These are phyloP conservation scores for Plasmodium gallinaceum DNA, from an alignment of 169 alveolate species.

Conservation along the genomic window DNA sequence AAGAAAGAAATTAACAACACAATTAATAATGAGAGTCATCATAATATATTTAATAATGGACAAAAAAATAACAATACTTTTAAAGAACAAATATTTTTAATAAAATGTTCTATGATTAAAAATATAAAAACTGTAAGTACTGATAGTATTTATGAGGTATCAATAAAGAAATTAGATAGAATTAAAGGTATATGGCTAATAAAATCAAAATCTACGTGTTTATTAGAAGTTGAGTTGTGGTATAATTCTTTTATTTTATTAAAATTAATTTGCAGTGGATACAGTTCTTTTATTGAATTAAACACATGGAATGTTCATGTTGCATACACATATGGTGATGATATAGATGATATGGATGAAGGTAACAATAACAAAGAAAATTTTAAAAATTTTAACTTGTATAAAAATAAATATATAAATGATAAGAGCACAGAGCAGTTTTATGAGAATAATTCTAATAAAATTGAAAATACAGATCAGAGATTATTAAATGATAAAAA, in stretches of 20 bases:
- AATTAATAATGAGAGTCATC: not conserved
- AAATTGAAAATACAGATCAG: not conserved
- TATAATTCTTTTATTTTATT: conserved; percentile 65
- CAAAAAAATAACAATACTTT: not conserved
- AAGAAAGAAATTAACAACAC: not conserved
- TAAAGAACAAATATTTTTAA: conserved; percentile 50
- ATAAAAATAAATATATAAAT: conserved; percentile 37
- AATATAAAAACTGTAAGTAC: conserved; percentile 7
- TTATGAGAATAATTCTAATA: not conserved
- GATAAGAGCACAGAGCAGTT: not conserved
- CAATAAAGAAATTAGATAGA: conserved; percentile 16
- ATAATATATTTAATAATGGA: not conserved
- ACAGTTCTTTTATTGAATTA: conserved; percentile 24
- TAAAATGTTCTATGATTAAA: conserved; percentile 74
- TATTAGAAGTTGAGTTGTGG: conserved; percentile 72
- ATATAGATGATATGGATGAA: conserved; percentile 62
- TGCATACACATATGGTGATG: conserved; percentile 76
- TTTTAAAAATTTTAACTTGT: conserved; percentile 13
- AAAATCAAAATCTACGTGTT: conserved; percentile 28
- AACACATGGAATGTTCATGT: conserved; percentile 70
- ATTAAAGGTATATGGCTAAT: conserved; percentile 64
- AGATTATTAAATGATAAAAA: not conserved
- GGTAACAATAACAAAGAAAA: conserved; percentile 4
- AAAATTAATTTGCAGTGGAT: conserved; percentile 50
- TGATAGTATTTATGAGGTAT: conserved; percentile 3